Base-by-base conservation (phyloP, 139 green algal genomes). In the Chlamydomonas sp. region DNA sequence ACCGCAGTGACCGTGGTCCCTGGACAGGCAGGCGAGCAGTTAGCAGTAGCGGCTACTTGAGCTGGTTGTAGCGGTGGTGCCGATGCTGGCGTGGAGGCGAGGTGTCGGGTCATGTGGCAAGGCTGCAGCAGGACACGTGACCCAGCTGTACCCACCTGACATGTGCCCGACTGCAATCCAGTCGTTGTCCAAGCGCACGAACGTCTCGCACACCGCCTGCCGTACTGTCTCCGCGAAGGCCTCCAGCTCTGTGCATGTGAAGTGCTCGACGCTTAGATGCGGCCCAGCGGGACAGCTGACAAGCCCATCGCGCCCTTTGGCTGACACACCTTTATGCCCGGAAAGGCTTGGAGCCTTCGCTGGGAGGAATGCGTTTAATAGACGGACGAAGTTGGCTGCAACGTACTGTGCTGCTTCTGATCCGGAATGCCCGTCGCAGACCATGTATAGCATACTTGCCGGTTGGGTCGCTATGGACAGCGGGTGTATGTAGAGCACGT, bases 1-100 rank as follows among this genome's bases (percentile, higher is more conserved):
- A 81, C 81, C 18, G 94, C 77, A 0, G 92, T 96, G 15, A 93
- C 86, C 1, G 94, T 96, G 58, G 90, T 94, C 17, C 93, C 93
- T 94, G 90, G 5, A 66, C 0, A 31, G 49, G 8, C 69, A 75
- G 69, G 69, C 69, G 12, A 67, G 77, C 73, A n/a, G 61, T 60
- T 62, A 73, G 67, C 67, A 15, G 67, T 4, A 15, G 67, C 14
- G 14, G 67, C 67, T 12, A 15, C 10, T 4, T 4, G 7, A 15
- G 67, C 14, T 12, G 67, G 67, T 73, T 73, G 63, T 68, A 68
- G 63, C 10, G 63, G 63, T 12, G 63, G 8, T 8, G 63, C 63
- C 8, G 8, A 68, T 12, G 63, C 10, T 8, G 68, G 68, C 31
- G 31, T 49, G 31, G 31, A 49, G 31, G 31, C 31, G 31, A 49